These are phyloP conservation scores for Thalassiosira hispida DNA, from an alignment of 352 stramenopile genomes.

Conservation along the genomic window DNA sequence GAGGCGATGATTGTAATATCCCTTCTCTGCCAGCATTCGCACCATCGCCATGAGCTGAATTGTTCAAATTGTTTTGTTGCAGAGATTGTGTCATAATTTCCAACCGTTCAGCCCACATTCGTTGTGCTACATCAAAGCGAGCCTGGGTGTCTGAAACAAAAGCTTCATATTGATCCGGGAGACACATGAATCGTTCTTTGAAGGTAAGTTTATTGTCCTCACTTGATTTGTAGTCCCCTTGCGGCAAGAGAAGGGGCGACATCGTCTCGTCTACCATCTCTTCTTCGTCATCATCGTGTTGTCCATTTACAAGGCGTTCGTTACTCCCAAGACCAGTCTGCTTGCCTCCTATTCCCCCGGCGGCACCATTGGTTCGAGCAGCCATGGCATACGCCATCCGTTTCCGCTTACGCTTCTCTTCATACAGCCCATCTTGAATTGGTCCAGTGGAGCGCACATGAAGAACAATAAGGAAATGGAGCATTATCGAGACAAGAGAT, in stretches of 20 bases:
- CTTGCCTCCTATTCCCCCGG: slow-evolving; percentile 9
- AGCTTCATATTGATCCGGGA: slow-evolving; percentile 56
- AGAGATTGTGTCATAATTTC: slow-evolving; percentile 45
- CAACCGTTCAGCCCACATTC: slow-evolving; percentile 50
- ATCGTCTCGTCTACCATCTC: slow-evolving; percentile 25
- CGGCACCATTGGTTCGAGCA: slow-evolving; percentile 27
- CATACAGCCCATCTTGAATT: slow-evolving; percentile 49
- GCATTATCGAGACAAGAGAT: slow-evolving; percentile 58
- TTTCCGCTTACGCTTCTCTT: slow-evolving; percentile 53
- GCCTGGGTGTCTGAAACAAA: slow-evolving; percentile 53
- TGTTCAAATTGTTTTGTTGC: slow-evolving; percentile 32
- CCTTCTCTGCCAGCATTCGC: slow-evolving; percentile 6
- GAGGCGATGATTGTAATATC: slow-evolving; percentile 8
- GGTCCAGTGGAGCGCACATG: slow-evolving; percentile 79
- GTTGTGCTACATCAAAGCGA: slow-evolving; percentile 44
- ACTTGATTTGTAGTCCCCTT: slow-evolving; percentile 21
- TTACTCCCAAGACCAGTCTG: slow-evolving; percentile 9
- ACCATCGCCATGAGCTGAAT: slow-evolving; percentile 23
- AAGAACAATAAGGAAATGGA: slow-evolving; percentile 75
- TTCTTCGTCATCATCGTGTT: slow-evolving; percentile 34
- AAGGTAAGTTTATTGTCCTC: slow-evolving; percentile 1
- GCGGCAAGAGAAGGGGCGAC: slow-evolving; percentile 34
- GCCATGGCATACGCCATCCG: slow-evolving; percentile 56
- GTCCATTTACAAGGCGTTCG: slow-evolving; percentile 24
- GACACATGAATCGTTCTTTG: slow-evolving; percentile 50